phyloP scores from a whole-genome alignment of 805 yeast genomes.

The Candida piceae region DNA sequence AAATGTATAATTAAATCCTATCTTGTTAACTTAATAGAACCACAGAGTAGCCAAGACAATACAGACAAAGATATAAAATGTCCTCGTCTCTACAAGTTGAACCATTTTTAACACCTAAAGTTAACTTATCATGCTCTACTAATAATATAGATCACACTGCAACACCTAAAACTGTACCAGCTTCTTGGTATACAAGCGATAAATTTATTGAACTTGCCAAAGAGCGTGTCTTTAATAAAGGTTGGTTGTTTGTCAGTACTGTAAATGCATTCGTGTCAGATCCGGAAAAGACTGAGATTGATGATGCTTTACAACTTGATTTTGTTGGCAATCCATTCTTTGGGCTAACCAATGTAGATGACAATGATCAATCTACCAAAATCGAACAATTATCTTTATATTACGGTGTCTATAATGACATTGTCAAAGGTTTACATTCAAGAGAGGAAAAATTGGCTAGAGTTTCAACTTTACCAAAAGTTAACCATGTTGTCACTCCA shows the following conservation, averaged over 20 bases:
- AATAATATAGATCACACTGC: background rate
- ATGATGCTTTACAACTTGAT: conserved; percentile 22
- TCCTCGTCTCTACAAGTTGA: too few relatives aligned
- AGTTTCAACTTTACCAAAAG: conserved; percentile 14
- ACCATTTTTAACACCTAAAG: too few relatives aligned
- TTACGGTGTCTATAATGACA: conserved; percentile 23
- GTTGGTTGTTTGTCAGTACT: conserved; percentile 25
- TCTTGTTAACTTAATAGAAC: too few relatives aligned
- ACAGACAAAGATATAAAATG: too few relatives aligned
- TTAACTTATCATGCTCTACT: background rate
- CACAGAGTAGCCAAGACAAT: too few relatives aligned
- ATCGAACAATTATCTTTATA: conserved; percentile 11
- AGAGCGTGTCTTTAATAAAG: conserved; percentile 21
- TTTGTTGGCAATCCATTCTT: conserved; percentile 25
- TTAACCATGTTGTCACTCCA: conserved; percentile 19
- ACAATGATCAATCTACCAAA: conserved; percentile 11
- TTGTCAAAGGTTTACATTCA: conserved; percentile 9
- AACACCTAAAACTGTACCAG: conserved; percentile 20
- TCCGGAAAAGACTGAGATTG: conserved; percentile 14
- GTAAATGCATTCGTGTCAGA: conserved; percentile 17
- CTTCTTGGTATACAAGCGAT: conserved; percentile 26
- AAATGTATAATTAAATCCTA: too few relatives aligned
- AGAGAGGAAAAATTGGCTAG: conserved; percentile 9
- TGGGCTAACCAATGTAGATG: conserved; percentile 22
- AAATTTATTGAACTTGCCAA: conserved; percentile 16